phyloP scores from a whole-genome alignment of 345 rosid genomes.

The Excoecaria agallocha region DNA sequence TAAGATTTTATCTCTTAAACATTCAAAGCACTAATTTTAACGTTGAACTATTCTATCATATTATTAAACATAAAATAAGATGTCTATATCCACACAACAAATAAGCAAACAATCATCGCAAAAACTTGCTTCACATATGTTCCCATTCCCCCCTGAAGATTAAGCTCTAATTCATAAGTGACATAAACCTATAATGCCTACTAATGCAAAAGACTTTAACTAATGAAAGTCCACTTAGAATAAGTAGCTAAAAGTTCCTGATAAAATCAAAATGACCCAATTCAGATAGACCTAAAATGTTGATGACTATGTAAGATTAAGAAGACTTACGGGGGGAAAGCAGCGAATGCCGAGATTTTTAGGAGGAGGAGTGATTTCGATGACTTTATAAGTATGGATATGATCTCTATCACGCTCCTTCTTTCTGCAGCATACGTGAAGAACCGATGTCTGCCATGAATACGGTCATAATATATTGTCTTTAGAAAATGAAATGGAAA shows the following conservation, averaged over 20 bases:
- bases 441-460: slow-evolving; percentile 31
- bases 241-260: no score
- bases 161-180: background rate
- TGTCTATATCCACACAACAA: no score
- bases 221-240: no score
- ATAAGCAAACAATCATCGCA: no score
- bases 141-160: background rate
- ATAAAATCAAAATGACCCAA: slow-evolving; percentile 1
- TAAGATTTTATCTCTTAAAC: background rate
- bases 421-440: slow-evolving; percentile 59
- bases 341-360: slow-evolving; percentile 85
- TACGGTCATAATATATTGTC: background rate
- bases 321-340: slow-evolving; percentile 62
- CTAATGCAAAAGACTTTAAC: background rate
- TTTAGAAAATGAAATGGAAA: background rate
- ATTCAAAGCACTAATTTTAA: background rate
- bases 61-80: background rate
- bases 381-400: slow-evolving; percentile 67
- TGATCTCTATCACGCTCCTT: slow-evolving; percentile 62
- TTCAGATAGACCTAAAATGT: background rate
- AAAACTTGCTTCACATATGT: no score
- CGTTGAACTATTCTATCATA: background rate
- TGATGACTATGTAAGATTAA: background rate
- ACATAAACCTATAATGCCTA: background rate
- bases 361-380: slow-evolving; percentile 95